Conservation (phyloP, 768 basidiomycete species). For the Lactarius pseudohatsudake region DNA sequence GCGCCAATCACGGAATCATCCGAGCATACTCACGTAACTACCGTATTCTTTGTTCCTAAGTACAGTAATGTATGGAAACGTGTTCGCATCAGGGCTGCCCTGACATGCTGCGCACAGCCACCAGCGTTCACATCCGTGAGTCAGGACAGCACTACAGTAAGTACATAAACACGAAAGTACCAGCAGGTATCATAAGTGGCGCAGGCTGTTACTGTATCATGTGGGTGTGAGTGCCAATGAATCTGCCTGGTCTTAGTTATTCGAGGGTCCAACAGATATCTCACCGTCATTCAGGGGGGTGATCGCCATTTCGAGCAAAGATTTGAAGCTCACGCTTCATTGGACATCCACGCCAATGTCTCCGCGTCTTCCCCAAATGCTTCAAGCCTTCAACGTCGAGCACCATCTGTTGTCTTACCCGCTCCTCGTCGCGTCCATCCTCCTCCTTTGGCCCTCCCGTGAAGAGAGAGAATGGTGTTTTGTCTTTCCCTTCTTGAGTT, state of each 20-base stretch:
- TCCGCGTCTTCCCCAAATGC: too few relatives aligned
- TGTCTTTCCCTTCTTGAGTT: too few relatives aligned
- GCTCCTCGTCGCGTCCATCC: too few relatives aligned
- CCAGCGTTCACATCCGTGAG: background rate
- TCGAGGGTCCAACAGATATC: background rate
- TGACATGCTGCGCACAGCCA: background rate
- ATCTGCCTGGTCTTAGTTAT: slow-evolving; percentile 3
- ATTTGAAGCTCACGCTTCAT: slow-evolving; percentile 44
- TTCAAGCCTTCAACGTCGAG: too few relatives aligned
- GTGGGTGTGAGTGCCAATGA: background rate
- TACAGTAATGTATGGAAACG: background rate
- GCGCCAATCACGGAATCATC: background rate
- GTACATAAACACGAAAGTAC: background rate
- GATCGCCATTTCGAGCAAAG: slow-evolving; percentile 62
- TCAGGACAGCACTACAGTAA: background rate
- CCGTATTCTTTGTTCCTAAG: too few relatives aligned
- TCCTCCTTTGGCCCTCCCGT: too few relatives aligned
- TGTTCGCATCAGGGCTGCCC: background rate
- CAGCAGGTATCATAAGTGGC: background rate
- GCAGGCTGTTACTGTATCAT: slow-evolving; percentile 1
- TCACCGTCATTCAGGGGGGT: slow-evolving; percentile 39
- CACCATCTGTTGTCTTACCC: too few relatives aligned
- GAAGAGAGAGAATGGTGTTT: too few relatives aligned
- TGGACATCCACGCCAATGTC: too few relatives aligned
- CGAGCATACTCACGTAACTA: background rate